These are phyloP conservation scores for Eutrema japonicum DNA, from an alignment of 345 rosid species.

Conservation along the genomic window DNA sequence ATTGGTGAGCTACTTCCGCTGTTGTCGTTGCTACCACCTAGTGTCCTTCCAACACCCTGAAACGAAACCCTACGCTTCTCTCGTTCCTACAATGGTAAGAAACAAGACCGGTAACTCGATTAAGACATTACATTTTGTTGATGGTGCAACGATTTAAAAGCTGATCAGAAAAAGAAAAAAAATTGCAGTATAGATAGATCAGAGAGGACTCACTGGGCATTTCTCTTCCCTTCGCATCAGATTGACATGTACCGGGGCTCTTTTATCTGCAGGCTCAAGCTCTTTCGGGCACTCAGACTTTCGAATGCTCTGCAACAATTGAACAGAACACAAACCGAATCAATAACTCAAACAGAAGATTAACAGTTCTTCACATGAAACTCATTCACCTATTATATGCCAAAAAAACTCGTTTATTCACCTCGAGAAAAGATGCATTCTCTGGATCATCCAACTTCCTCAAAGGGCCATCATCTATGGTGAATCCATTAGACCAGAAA, in stretches of 20 bases:
- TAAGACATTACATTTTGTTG: background rate
- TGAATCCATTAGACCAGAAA: constrained; percentile 95
- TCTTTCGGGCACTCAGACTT: constrained; percentile 98
- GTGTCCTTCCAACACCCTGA: constrained; percentile 93
- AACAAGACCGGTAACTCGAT: constrained; percentile 7
- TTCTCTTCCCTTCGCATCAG: constrained; percentile 79
- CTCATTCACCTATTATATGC: too few species aligned
- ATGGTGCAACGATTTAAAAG: constrained; percentile 11
- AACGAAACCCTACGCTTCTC: constrained; percentile 69
- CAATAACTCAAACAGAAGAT: constrained; percentile 12
- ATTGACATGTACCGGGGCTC: constrained; percentile 87
- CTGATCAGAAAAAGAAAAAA: background rate
- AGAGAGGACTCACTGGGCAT: constrained; percentile 70
- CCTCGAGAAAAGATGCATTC: constrained; percentile 94
- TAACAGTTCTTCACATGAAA: background rate
- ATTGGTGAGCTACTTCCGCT: constrained; percentile 32
- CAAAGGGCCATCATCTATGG: constrained; percentile 89
- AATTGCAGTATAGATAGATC: background rate
- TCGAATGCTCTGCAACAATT: constrained; percentile 72
- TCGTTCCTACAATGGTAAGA: constrained; percentile 60
- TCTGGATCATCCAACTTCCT: constrained; percentile 96
- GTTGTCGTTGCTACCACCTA: constrained; percentile 57
- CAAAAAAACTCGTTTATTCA: constrained; percentile 22
- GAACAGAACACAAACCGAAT: constrained; percentile 10
- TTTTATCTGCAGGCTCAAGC: constrained; percentile 92